Evolutionary conservation across 1,284 basidiomycete species (phyloP).

Genomic region (Pyrrhoderma lamaoense): DNA sequence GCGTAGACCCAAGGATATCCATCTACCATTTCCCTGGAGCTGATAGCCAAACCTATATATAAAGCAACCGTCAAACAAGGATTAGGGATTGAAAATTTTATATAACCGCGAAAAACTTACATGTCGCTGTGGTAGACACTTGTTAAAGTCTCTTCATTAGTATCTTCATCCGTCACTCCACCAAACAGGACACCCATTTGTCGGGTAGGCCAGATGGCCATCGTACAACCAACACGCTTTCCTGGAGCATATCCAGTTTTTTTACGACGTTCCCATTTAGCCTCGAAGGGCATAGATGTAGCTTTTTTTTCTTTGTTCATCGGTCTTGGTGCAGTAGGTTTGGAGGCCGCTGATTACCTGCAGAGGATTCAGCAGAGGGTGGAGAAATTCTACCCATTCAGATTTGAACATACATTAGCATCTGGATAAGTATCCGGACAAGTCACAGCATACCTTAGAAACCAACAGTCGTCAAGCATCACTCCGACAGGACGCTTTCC

Average conservation of each 20-base stretch:
- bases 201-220: constrained; percentile 69
- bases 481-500: constrained; percentile 83
- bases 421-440: not conserved
- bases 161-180: constrained; percentile 88
- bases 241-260: constrained; percentile 70
- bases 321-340: constrained; percentile 25
- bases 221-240: constrained; percentile 75
- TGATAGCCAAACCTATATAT: constrained; percentile 81
- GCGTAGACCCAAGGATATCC: constrained; percentile 73
- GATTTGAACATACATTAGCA: not conserved
- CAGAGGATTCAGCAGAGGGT: constrained; percentile 24
- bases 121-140: constrained; percentile 83
- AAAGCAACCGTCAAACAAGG: not conserved
- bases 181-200: constrained; percentile 81
- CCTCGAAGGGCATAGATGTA: constrained; percentile 36
- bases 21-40: constrained; percentile 68
- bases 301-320: constrained; percentile 22
- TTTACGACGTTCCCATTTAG: constrained; percentile 86
- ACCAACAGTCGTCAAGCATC: constrained; percentile 89
- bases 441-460: constrained; percentile 53
- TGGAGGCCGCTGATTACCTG: constrained; percentile 13
- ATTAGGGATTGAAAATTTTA: not conserved
- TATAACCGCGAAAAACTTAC: constrained; percentile 33
- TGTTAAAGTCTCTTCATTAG: constrained; percentile 78
- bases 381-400: constrained; percentile 30